Conservation (phyloP, 257 asterid genomes). For the Solanum microdontum region DNA sequence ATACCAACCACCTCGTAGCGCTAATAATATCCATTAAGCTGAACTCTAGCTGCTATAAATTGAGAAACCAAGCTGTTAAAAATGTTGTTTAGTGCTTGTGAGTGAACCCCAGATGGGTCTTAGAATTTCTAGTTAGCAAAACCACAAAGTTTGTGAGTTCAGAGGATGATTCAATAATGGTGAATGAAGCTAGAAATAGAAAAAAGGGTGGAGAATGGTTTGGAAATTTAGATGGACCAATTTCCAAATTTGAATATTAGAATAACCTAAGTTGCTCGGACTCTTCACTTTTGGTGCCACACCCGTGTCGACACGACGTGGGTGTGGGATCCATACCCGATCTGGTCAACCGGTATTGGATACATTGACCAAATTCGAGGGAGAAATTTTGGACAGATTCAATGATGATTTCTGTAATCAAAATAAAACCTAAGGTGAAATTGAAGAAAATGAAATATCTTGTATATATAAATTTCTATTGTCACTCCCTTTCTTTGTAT, state of each 20-base stretch:
- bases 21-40: slow-evolving; percentile 50
- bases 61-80: slow-evolving; percentile 32
- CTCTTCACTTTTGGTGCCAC: not conserved
- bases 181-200: not conserved
- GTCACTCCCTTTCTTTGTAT: not conserved
- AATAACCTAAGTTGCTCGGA: not conserved
- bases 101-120: slow-evolving; percentile 24
- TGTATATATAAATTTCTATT: not conserved
- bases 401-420: not conserved
- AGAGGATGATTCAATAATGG: slow-evolving; percentile 6
- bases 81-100: slow-evolving; percentile 29
- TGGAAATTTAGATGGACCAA: not conserved
- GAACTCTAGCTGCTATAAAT: slow-evolving; percentile 53
- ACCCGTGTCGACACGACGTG: not conserved
- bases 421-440: not conserved
- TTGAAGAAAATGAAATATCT: not conserved
- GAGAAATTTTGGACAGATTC: not conserved
- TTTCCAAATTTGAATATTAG: not conserved
- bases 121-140: slow-evolving; percentile 62
- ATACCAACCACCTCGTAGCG: slow-evolving; percentile 46
- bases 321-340: not conserved
- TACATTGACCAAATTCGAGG: not conserved
- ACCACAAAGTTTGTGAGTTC: slow-evolving; percentile 53
- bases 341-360: not conserved
- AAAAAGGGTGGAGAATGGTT: slow-evolving; percentile 2